phyloP scores from a whole-genome alignment of 1,284 basidiomycete genomes.

The Ustilago tritici region DNA sequence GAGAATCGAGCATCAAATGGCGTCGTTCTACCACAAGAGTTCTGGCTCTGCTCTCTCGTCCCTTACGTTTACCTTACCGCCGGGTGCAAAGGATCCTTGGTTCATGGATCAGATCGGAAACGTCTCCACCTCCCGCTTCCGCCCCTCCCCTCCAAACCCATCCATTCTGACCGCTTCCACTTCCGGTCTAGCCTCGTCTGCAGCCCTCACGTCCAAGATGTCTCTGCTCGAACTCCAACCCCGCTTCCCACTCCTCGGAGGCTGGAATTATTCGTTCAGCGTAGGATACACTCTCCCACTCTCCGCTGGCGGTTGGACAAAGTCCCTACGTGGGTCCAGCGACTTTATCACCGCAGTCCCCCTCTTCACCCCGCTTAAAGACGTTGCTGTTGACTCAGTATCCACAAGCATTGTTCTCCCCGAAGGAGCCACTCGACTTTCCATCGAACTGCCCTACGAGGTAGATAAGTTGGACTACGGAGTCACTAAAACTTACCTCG shows the following conservation, averaged over 20 bases:
- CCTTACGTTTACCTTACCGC: constrained; percentile 74
- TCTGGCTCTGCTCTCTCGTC: constrained; percentile 80
- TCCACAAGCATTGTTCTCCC: constrained; percentile 86
- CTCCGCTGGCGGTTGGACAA: constrained; percentile 72
- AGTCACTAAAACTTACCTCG: constrained; percentile 87
- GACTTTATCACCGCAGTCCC: constrained; percentile 82
- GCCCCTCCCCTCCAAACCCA: constrained; percentile 72
- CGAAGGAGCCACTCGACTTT: constrained; percentile 85
- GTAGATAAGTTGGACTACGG: constrained; percentile 76
- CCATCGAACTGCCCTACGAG: constrained; percentile 82
- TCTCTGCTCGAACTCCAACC: constrained; percentile 81
- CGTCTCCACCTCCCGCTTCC: constrained; percentile 91
- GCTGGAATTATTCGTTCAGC: constrained; percentile 97
- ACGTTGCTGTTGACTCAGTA: constrained; percentile 84
- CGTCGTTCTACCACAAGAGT: constrained; percentile 77
- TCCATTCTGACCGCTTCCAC: constrained; percentile 7
- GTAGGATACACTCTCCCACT: constrained; percentile 85
- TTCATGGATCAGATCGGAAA: constrained; percentile 79
- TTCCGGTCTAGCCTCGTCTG: neutral
- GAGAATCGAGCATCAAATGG: constrained; percentile 82
- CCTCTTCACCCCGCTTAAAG: constrained; percentile 84
- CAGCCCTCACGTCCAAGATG: constrained; percentile 56
- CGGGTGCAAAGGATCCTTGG: constrained; percentile 40
- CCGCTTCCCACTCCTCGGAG: constrained; percentile 91
- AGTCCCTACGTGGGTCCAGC: constrained; percentile 68